phyloP scores from a whole-genome alignment of 805 yeast species.

The Lipomyces lipofer region DNA sequence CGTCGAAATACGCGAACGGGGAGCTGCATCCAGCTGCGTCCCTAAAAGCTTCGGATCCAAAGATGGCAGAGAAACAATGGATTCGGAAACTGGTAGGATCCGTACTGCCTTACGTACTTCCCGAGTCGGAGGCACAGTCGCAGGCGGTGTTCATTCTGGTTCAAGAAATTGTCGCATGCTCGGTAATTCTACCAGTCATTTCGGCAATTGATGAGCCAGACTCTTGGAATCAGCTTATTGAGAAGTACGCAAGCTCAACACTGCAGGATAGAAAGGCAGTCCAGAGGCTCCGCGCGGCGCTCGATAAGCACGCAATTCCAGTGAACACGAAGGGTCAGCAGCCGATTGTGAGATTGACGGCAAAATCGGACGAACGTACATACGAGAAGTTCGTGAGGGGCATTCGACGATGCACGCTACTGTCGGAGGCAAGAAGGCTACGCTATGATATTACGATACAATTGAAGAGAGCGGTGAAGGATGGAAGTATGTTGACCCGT shows the following conservation, averaged over 20 bases:
- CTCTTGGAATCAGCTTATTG: conserved; percentile 68
- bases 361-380: conserved; percentile 45
- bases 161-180: conserved; percentile 62
- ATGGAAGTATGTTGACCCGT: conserved; percentile 29
- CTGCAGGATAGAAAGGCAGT: conserved; percentile 76
- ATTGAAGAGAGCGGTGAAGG: conserved; percentile 45
- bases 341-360: conserved; percentile 39
- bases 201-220: conserved; percentile 67
- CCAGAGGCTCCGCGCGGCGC: conserved; percentile 63
- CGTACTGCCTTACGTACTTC: conserved; percentile 54
- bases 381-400: conserved; percentile 46
- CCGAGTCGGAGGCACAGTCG: conserved; percentile 46
- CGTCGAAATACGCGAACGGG: conserved; percentile 49
- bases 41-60: conserved; percentile 43
- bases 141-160: conserved; percentile 52
- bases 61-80: conserved; percentile 50
- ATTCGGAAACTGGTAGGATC: conserved; percentile 46
- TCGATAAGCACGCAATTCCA: conserved; percentile 55
- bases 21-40: conserved; percentile 60
- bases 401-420: conserved; percentile 40
- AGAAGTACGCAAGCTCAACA: conserved; percentile 59
- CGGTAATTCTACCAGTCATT: conserved; percentile 55
- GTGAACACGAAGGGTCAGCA: conserved; percentile 16
- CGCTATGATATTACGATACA: conserved; percentile 52
- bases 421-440: conserved; percentile 51